Evolutionary conservation across 352 stramenopile genomes (phyloP), one percentile per base, ranked within the genome.

Genomic region (Thraustochytrium striatum): DNA sequence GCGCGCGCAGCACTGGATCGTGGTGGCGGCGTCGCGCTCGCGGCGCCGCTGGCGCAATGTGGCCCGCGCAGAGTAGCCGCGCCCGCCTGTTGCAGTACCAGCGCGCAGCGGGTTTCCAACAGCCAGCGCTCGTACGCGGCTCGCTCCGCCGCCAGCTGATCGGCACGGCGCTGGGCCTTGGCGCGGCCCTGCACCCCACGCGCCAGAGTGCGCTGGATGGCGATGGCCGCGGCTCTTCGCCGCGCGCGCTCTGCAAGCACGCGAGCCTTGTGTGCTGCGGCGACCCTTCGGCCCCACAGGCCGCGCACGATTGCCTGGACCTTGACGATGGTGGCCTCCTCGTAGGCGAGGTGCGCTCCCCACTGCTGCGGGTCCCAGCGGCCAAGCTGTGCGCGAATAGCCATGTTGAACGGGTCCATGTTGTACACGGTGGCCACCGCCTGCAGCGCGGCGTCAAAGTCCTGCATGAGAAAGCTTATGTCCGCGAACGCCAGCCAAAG

Each of bases 401-500:
- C 30, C 21, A 75, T 16, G 25, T 75, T 43, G 25, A 70, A 75
- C 0, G 65, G 65, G 16, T 33, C 19, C 65, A 75, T 75, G 47
- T 75, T 30, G 36, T 75, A 75, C 16, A 75, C 21, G 50, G 65
- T 75, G 21, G 65, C 65, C 19, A 16, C 30, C 21, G 65, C 65
- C 50, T 75, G 65, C 0, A 75, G 13, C 11, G 65, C 65, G 25
- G 65, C 32, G 1, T 75, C 65, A 2, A 32, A 9, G 11, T 75
- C 65, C 11, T 7, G 32, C 65, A 75, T 62, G 9, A 75, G 9
- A 30, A 38, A 62, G 50, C 65, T 75, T 3, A 75, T 39, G 21
- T 75, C 65, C 30, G 65, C 43, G 25, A 75, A 75, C 11, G n/a
- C 19, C 21, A 61, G 58, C 65, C 65, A 75, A 11, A 75, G 65